Evolutionary conservation across 768 basidiomycete species (phyloP).

Genomic region (Tremella mesenterica): DNA sequence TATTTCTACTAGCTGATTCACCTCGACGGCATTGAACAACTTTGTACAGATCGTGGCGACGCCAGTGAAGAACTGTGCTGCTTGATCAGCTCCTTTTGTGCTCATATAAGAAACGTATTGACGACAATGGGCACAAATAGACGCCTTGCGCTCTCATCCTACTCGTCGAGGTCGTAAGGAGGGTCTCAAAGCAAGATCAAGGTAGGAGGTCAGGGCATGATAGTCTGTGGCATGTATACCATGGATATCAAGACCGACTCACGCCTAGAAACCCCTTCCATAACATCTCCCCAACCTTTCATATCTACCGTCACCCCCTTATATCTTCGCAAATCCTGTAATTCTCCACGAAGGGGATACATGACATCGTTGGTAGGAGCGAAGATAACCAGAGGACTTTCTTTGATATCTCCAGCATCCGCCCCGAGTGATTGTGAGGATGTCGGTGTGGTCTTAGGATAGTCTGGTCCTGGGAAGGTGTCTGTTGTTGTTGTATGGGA

Average conservation of each 20-base stretch:
- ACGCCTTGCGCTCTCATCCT: too few species aligned
- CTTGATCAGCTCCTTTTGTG: conserved; percentile 6
- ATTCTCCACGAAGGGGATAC: conserved; percentile 79
- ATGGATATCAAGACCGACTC: conserved; percentile 15
- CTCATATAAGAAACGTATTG: background rate
- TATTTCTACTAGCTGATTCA: conserved; percentile 40
- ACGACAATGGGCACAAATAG: too few species aligned
- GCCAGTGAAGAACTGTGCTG: conserved; percentile 80
- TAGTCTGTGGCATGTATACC: too few species aligned
- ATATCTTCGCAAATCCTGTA: conserved; percentile 63
- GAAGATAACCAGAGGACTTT: conserved; percentile 53
- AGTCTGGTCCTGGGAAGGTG: background rate
- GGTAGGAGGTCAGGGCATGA: too few species aligned
- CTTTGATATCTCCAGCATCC: background rate
- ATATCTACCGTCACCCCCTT: conserved; percentile 87
- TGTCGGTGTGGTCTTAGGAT: too few species aligned
- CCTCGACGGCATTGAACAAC: conserved; percentile 84
- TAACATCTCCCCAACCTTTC: conserved; percentile 78
- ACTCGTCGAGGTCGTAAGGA: too few species aligned
- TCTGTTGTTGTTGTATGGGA: conserved; percentile 2
- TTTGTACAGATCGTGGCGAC: conserved; percentile 93
- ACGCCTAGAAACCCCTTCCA: conserved; percentile 79
- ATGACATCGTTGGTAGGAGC: conserved; percentile 70
- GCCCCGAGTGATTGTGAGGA: background rate
- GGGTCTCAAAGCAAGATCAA: too few species aligned